These are phyloP conservation scores for Steccherinum ochraceum DNA, from an alignment of 768 basidiomycete species.

Conservation along the genomic window DNA sequence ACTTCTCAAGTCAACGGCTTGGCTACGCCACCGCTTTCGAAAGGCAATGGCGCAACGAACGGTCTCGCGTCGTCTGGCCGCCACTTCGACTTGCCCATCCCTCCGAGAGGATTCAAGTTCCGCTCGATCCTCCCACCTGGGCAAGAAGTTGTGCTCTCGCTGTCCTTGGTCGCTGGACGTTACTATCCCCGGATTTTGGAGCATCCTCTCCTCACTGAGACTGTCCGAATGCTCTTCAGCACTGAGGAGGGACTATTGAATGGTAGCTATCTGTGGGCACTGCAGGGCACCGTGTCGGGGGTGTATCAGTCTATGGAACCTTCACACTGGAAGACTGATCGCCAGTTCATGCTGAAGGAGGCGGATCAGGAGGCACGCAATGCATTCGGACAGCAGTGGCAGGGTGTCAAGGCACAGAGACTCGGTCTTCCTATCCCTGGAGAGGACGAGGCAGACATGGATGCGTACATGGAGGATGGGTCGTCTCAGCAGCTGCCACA, in stretches of 20 bases:
- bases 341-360: constrained; percentile 55
- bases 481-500: too few species aligned
- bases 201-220: constrained; percentile 51
- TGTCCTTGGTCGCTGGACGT: constrained; percentile 68
- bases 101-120: constrained; percentile 68
- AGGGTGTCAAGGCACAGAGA: constrained; percentile 12
- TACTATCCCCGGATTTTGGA: constrained; percentile 71
- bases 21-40: background rate
- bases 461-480: too few species aligned
- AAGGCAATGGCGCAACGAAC: background rate
- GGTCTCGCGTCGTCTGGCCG: constrained; percentile 14
- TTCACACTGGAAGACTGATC: constrained; percentile 42
- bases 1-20: background rate
- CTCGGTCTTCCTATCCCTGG: too few species aligned
- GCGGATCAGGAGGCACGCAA: constrained; percentile 38
- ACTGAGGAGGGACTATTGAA: constrained; percentile 22
- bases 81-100: constrained; percentile 45
- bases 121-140: constrained; percentile 57
- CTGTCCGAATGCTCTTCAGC: constrained; percentile 29
- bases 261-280: constrained; percentile 54
- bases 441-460: too few species aligned
- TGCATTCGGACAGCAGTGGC: constrained; percentile 13
- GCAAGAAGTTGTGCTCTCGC: constrained; percentile 58
- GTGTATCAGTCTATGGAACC: constrained; percentile 68
- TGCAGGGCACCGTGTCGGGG: constrained; percentile 67